Conservation (phyloP, 2,329 filamentous ascomycete species). For the Raffaelea ambrosiae region DNA sequence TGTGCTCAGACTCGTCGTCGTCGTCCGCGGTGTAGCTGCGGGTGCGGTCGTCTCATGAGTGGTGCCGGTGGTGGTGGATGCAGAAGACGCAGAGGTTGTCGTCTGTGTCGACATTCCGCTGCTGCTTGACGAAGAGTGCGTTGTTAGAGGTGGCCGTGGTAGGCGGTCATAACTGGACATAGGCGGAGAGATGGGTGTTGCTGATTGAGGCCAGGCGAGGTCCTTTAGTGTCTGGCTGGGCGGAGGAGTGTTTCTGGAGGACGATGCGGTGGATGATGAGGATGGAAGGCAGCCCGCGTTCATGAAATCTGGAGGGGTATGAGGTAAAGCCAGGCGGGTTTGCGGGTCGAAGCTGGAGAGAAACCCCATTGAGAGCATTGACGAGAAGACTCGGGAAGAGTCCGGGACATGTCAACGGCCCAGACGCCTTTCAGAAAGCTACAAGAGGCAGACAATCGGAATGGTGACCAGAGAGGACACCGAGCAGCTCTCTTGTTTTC, state of each 20-base stretch:
- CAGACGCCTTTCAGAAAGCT: neutral
- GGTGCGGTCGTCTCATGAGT: neutral
- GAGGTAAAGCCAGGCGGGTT: constrained; percentile 40
- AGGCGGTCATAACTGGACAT: constrained; percentile 49
- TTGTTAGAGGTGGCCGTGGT: neutral
- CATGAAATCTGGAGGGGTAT: constrained; percentile 46
- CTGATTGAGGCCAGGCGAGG: constrained; percentile 31
- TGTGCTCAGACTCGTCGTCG: neutral
- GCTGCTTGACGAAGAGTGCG: constrained; percentile 13
- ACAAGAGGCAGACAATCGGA: neutral
- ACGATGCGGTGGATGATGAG: constrained; percentile 20
- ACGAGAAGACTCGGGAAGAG: constrained; percentile 8
- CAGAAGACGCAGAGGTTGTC: neutral
- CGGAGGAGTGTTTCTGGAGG: constrained; percentile 14
- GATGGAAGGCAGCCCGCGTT: constrained; percentile 35
- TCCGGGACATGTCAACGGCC: constrained; percentile 5
- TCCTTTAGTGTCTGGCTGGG: constrained; percentile 24
- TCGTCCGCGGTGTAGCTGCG: neutral
- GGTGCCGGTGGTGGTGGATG: constrained; percentile 6
- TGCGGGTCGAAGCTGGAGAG: constrained; percentile 40
- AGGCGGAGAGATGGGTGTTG: constrained; percentile 39
- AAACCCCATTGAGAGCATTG: constrained; percentile 45
- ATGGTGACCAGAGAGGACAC: too few relatives aligned
- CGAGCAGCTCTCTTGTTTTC: too few relatives aligned
- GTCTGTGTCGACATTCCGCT: constrained; percentile 30